phyloP scores from a whole-genome alignment of 2,329 filamentous ascomycete genomes.

The Phoma herbarum region DNA sequence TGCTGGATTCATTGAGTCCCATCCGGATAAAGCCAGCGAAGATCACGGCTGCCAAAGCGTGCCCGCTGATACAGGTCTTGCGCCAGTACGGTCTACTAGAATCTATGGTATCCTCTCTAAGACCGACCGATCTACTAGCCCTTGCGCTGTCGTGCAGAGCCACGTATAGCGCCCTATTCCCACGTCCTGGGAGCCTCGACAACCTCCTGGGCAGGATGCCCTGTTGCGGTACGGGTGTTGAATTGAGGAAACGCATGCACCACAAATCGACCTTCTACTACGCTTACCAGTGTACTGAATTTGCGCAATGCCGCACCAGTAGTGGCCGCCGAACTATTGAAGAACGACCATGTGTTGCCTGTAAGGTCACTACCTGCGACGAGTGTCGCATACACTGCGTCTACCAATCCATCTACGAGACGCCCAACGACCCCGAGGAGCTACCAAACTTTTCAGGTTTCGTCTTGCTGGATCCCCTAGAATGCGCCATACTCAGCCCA shows the following conservation, averaged over 20 bases:
- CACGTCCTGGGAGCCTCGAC: constrained; percentile 32
- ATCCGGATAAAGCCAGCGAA: not conserved
- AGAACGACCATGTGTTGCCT: constrained; percentile 37
- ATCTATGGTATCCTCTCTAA: constrained; percentile 34
- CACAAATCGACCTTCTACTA: constrained; percentile 36
- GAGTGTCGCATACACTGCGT: constrained; percentile 49
- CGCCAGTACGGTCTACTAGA: constrained; percentile 44
- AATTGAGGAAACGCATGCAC: constrained; percentile 34
- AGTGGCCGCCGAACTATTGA: constrained; percentile 20
- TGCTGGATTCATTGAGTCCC: not conserved
- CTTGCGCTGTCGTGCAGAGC: constrained; percentile 42
- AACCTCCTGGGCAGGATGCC: constrained; percentile 39
- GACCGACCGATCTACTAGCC: constrained; percentile 39
- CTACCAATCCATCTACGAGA: constrained; percentile 43
- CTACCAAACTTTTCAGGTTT: constrained; percentile 45
- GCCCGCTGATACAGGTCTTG: constrained; percentile 32
- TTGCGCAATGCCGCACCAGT: constrained; percentile 33
- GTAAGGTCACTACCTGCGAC: constrained; percentile 44
- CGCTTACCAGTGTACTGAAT: constrained; percentile 34
- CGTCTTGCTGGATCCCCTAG: constrained; percentile 33
- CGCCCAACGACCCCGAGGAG: constrained; percentile 37
- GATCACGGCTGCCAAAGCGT: constrained; percentile 4
- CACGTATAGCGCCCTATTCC: constrained; percentile 35
- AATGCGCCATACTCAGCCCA: constrained; percentile 43
- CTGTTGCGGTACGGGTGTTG: constrained; percentile 41